Conservation (phyloP, 1,139 yeast species). For the Geotrichum carabidarum region DNA sequence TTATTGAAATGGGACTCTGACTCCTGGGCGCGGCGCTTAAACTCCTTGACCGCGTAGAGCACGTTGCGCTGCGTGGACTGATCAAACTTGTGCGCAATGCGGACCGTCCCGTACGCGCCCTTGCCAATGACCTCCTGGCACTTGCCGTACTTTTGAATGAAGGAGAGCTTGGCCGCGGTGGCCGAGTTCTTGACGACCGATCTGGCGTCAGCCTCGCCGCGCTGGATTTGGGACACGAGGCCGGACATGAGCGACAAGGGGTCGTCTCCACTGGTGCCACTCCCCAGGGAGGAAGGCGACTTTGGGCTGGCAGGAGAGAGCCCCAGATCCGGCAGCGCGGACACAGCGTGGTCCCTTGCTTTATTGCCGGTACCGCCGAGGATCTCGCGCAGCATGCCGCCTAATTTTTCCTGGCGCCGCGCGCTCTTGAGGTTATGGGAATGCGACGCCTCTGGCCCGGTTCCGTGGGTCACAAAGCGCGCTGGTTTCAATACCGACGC, state of each 20-base stretch:
- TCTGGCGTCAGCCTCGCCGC: conserved; percentile 18
- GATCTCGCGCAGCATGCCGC: conserved; percentile 80
- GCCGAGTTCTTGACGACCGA: conserved; percentile 22
- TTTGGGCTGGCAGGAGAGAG: conserved; percentile 15
- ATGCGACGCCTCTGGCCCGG: conserved; percentile 39
- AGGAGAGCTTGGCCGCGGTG: conserved; percentile 30
- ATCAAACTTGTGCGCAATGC: conserved; percentile 57
- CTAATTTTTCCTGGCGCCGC: conserved; percentile 80
- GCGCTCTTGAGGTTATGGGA: conserved; percentile 73
- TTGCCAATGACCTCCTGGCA: conserved; percentile 77
- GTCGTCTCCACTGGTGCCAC: conserved; percentile 13
- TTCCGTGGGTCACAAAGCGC: conserved; percentile 12
- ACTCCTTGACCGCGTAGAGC: conserved; percentile 79
- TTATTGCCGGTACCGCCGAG: conserved; percentile 59
- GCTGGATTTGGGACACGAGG: conserved; percentile 41
- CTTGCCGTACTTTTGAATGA: conserved; percentile 68
- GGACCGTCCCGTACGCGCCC: conserved; percentile 82
- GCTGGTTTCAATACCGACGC: conserved; percentile 12
- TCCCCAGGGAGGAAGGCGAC: no score
- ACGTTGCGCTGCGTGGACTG: conserved; percentile 43
- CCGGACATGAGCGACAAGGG: conserved; percentile 78
- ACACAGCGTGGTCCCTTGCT: conserved; percentile 71
- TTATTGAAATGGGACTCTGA: conserved; percentile 58
- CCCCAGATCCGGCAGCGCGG: conserved; percentile 66
- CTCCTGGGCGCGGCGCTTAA: conserved; percentile 55